Percentiles rank a stretch among this genome's conserved stretches.
These are phyloP conservation scores for Agaricus sinodeliciosus DNA, from an alignment of 768 basidiomycete genomes.

Conservation along the genomic window DNA sequence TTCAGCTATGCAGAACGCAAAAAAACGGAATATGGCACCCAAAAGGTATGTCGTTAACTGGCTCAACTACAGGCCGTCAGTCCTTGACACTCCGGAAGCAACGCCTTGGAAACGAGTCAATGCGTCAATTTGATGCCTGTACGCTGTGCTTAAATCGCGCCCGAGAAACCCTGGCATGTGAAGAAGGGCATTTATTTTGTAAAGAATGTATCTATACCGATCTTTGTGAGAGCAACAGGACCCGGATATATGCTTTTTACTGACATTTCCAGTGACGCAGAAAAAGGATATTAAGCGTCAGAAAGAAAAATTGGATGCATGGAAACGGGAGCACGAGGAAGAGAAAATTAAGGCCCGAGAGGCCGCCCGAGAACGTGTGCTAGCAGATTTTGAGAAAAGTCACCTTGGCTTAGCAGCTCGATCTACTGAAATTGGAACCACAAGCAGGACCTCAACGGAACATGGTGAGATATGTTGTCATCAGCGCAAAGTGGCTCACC, in stretches of 20 bases:
- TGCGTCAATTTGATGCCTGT: conserved; percentile 90
- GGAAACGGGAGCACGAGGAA: conserved; percentile 75
- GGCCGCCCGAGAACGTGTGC: conserved; percentile 82
- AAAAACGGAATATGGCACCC: conserved; percentile 80
- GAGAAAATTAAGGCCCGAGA: conserved; percentile 63
- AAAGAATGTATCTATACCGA: conserved; percentile 90
- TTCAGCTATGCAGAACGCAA: conserved; percentile 90
- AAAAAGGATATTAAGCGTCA: conserved; percentile 93
- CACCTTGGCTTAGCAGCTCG: conserved; percentile 64
- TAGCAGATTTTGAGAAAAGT: conserved; percentile 84
- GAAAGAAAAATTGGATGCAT: conserved; percentile 66
- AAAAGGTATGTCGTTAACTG: conserved; percentile 38
- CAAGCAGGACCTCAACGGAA: conserved; percentile 30
- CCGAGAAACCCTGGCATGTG: conserved; percentile 77
- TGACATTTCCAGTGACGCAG: conserved; percentile 56
- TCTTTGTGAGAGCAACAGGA: conserved; percentile 46
- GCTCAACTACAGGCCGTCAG: not conserved
- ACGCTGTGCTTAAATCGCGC: conserved; percentile 81
- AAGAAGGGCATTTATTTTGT: conserved; percentile 90
- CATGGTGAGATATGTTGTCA: conserved; percentile 19
- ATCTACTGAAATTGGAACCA: conserved; percentile 29
- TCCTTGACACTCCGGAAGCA: conserved; percentile 32
- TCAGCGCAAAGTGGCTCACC: not conserved
- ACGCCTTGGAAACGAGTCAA: conserved; percentile 86
- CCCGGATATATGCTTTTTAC: conserved; percentile 2